Evolutionary conservation across 2,329 filamentous ascomycete genomes (phyloP), one percentile per base, ranked within the genome.

Genomic region (Penicillium sclerotiorum): DNA sequence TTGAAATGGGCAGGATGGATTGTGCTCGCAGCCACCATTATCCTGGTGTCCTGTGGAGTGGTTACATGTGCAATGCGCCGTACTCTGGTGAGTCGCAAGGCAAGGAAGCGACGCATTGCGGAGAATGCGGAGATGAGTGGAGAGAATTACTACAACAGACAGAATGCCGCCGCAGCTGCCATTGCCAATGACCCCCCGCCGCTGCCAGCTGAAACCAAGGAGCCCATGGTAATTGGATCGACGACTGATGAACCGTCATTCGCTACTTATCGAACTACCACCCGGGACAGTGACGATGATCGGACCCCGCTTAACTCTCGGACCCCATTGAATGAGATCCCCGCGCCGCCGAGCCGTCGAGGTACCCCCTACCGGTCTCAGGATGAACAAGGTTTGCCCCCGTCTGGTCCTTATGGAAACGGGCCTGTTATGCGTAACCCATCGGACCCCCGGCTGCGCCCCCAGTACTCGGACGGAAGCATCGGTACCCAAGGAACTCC

Each of bases 61-160:
- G 85, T 96, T 28, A 92, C 91, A 8, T 99, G 92, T 69, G 91
- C 90, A 18, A 97, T 97, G 91, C 88, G 94, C 57, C 85, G 93
- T 52, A 95, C 92, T 2, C 77, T 97, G 49, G 89, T 96, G 53
- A 89, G 89, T 70, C 84, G 93, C 62, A 96, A 96, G 75, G 89
- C 92, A n/a, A 83, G 92, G 55, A 92, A 94, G 79, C 90, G 87
- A 77, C 84, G 90, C 38, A 95, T 97, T 66, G 90, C 86, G 2
- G 89, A 95, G 70, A 96, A 97, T 67, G 90, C 92, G 7, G 92
- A 97, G 68, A 97, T 97, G 92, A 97, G 89, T 68, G 93, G 93
- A 22, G 86, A 94, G 63, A 94, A 92, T 66, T 96, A 88, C 69
- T 96, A 95, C 72, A 88, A 86, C 63, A 81, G 86, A 51, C 73